Percentiles rank a stretch among this genome's conserved stretches.
Evolutionary conservation across 1,284 basidiomycete species (phyloP).

Genomic region (Sutorius eximius): DNA sequence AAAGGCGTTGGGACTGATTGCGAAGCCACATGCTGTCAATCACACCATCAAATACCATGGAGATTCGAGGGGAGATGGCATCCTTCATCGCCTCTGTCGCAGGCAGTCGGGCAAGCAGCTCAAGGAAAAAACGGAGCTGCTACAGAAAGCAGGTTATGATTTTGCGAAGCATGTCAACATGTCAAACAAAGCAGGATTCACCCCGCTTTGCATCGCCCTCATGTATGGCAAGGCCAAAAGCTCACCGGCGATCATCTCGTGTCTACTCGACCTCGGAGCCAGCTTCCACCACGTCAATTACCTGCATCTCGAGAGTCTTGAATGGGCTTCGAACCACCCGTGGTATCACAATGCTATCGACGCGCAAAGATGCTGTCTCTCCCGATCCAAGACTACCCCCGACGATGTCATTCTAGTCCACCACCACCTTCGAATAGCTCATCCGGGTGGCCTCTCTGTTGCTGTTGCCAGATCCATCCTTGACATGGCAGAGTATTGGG

Average conservation of each 20-base stretch:
- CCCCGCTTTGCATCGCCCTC: background rate
- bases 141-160: background rate
- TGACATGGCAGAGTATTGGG: background rate
- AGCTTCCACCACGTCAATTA: background rate
- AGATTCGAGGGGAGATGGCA: background rate
- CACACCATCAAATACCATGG: background rate
- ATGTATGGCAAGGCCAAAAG: background rate
- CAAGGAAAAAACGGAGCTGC: background rate
- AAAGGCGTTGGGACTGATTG: background rate
- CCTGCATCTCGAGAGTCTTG: background rate
- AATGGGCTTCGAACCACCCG: background rate
- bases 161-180: background rate
- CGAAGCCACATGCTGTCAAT: background rate
- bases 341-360: background rate
- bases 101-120: rapidly evolving
- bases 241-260: background rate
- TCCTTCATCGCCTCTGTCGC: background rate
- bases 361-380: background rate
- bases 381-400: background rate
- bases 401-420: background rate
- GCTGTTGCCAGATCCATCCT: background rate
- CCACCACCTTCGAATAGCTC: background rate
- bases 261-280: background rate
- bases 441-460: background rate
- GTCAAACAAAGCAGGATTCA: background rate